Evolutionary conservation across 108 stramenopile genomes (phyloP), one percentile per base, ranked within the genome.

Genomic region (Conticribra guillardii): DNA sequence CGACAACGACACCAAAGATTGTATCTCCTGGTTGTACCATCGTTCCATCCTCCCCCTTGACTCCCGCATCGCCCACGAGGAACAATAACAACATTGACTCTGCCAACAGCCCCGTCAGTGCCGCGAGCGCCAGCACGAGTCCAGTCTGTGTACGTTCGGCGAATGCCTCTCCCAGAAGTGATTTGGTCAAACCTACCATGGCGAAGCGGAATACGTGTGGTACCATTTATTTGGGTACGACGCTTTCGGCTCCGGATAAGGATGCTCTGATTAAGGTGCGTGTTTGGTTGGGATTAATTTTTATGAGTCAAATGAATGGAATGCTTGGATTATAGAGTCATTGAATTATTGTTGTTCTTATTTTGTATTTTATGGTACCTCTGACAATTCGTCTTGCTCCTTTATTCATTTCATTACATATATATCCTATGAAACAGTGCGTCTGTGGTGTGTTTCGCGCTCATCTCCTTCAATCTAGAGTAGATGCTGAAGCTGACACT

Each of bases 191-290:
- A 50, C 84, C 89, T 15, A 61, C 30, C 26, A 34, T 88, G 27
- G 59, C 59, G 58, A 84, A 90, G 51, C 81, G 92, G 51, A 98
- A 98, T 69, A 96, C 96, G 3, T 96, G 96, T 57, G 89, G 94
- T 1, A 97, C 96, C 9, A 73, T 98, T 44, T 96, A 92, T 53
- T 79, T 99, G 18, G 69, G 82, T 24, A 73, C 81, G 8, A 99
- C 98, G 2, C 89, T 99, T 79, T 87, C 91, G 46, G 89, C 85
- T 31, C 98, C 97, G 14, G 97, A 99, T 71, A 93, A 92, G 56
- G 95, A 99, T 59, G 96, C 97, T 7, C 92, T 96, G 60, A 99
- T 99, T 70, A 86, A 88, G 75, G 86, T 87, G 69, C 48, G 86
- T 57, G 27, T 29, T n/a, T 71, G 0, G 60, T 22, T 53, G n/a